phyloP scores from a whole-genome alignment of 1,139 yeast genomes.

The Saccharomyces hybrid region DNA sequence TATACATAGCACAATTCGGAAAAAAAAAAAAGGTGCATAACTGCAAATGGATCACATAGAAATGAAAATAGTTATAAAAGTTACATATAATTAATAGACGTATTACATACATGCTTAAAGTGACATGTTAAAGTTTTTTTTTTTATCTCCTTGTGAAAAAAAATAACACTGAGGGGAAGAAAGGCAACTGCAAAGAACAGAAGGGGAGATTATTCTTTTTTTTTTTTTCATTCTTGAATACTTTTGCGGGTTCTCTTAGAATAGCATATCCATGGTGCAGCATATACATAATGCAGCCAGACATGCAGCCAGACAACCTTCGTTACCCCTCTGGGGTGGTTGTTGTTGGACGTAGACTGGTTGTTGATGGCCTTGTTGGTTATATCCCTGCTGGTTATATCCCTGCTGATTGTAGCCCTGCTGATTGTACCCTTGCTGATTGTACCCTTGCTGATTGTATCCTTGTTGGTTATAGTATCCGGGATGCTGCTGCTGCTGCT shows the following conservation, averaged over 20 bases:
- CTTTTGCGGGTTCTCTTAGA: constrained; percentile 31
- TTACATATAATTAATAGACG: background rate
- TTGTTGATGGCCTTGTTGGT: constrained; percentile 42
- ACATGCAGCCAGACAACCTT: constrained; percentile 59
- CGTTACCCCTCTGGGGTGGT: constrained; percentile 36
- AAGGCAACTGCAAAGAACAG: background rate
- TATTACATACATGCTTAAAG: background rate
- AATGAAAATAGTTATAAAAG: background rate
- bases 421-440: constrained; percentile 2
- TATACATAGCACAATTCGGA: background rate
- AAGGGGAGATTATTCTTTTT: background rate
- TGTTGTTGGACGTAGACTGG: constrained; percentile 62
- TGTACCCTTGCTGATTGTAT: constrained; percentile 7
- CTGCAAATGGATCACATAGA: background rate
- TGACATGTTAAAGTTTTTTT: background rate
- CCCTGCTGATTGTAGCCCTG: constrained; percentile 35
- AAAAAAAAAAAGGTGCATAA: background rate
- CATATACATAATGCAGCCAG: constrained; percentile 68
- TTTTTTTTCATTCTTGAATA: background rate
- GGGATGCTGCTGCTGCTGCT: constrained; percentile 11
- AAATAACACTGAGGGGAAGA: background rate
- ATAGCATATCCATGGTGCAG: constrained; percentile 61
- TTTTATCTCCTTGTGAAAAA: background rate
- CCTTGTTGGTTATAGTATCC: constrained; percentile 9
- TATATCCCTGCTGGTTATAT: constrained; percentile 32